phyloP scores from a whole-genome alignment of 768 basidiomycete genomes.

The Tylopilus vinaceipallidus region DNA sequence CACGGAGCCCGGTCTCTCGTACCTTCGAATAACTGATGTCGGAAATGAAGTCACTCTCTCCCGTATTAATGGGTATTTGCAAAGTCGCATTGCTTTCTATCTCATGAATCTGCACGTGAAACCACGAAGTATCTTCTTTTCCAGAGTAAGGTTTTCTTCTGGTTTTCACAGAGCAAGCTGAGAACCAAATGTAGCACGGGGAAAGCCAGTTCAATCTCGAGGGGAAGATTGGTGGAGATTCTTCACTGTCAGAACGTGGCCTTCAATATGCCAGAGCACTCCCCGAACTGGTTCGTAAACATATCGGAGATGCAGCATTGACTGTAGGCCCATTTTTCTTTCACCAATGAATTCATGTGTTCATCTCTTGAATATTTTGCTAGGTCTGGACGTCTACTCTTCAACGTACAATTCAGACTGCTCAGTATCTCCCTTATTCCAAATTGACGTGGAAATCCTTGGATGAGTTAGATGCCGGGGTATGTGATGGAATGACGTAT shows the following conservation, averaged over 20 bases:
- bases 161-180: conserved; percentile 5
- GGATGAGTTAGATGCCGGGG: conserved; percentile 97
- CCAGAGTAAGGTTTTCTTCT: conserved; percentile 61
- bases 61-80: conserved; percentile 91
- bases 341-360: not conserved
- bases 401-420: conserved; percentile 89
- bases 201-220: conserved; percentile 97
- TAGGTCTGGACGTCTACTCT: conserved; percentile 99
- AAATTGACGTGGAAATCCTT: conserved; percentile 99
- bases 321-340: conserved; percentile 52
- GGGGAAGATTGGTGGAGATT: conserved; percentile 98
- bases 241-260: conserved; percentile 79
- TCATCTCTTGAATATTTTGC: not conserved
- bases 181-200: conserved; percentile 66
- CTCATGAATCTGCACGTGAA: conserved; percentile 98
- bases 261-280: conserved; percentile 83
- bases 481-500: conserved; percentile 99
- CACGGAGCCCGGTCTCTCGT: conserved; percentile 86
- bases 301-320: conserved; percentile 83
- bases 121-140: conserved; percentile 94
- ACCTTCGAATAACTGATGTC: conserved; percentile 90
- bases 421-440: conserved; percentile 71
- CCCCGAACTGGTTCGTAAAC: conserved; percentile 83
- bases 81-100: conserved; percentile 97
- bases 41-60: conserved; percentile 85